Percentiles rank a stretch among this genome's conserved stretches.
phyloP scores from a whole-genome alignment of 768 basidiomycete species.

The Mycena leptocephala region DNA sequence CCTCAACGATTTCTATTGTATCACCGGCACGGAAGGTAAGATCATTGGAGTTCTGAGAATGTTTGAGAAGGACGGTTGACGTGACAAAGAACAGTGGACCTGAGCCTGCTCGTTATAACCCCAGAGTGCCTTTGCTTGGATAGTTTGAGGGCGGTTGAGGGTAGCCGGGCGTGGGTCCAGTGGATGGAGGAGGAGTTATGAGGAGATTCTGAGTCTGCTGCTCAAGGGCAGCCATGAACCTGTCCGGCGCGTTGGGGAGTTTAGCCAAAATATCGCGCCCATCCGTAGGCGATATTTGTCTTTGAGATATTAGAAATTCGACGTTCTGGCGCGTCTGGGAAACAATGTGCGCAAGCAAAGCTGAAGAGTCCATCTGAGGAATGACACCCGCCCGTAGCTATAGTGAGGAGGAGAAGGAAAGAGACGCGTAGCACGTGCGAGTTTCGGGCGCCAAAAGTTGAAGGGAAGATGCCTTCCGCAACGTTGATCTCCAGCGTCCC shows the following conservation, averaged over 20 bases:
- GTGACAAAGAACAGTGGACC: conserved; percentile 49
- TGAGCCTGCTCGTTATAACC: conserved; percentile 73
- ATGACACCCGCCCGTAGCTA: no score
- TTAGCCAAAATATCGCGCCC: conserved; percentile 63
- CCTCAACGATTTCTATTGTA: conserved; percentile 78
- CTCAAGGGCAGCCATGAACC: conserved; percentile 28
- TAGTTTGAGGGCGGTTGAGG: conserved; percentile 18
- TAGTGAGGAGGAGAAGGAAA: conserved; percentile 3
- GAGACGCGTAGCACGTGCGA: neutral
- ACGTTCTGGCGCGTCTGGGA: conserved; percentile 71
- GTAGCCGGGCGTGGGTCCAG: neutral
- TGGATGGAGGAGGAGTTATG: conserved; percentile 19
- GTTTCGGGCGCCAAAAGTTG: neutral
- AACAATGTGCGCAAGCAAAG: conserved; percentile 69
- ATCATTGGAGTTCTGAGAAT: conserved; percentile 77
- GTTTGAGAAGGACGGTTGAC: neutral
- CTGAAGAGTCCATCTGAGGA: conserved; percentile 40
- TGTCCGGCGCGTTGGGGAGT: conserved; percentile 49
- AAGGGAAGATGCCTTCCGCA: conserved; percentile 57
- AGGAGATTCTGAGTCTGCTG: conserved; percentile 28
- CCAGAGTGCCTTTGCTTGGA: conserved; percentile 73
- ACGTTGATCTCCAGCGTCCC: conserved; percentile 56
- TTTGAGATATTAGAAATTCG: conserved; percentile 67
- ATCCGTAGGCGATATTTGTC: conserved; percentile 63
- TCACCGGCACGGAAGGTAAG: conserved; percentile 84